Evolutionary conservation across 1,139 yeast species (phyloP).

Genomic region (Saccharomycopsis hybrid): DNA sequence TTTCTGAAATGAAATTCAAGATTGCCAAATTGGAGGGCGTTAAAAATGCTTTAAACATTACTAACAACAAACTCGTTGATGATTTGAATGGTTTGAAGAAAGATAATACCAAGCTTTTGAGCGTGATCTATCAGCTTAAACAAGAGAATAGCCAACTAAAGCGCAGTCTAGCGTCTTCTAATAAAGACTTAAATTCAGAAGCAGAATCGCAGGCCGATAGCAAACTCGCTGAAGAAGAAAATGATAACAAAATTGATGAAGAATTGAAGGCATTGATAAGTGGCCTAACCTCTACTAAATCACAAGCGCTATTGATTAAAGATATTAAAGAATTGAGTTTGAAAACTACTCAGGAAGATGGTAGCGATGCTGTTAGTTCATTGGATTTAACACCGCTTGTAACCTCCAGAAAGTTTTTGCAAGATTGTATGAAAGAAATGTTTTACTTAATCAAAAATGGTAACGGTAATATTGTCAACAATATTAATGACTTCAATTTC

Average conservation of each 20-base stretch:
- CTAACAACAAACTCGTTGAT: conserved; percentile 25
- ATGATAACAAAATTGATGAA: conserved; percentile 5
- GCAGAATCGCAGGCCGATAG: not conserved
- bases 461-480: conserved; percentile 17
- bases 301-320: conserved; percentile 13
- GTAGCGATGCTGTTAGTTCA: conserved; percentile 4
- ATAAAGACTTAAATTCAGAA: not conserved
- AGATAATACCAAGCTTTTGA: conserved; percentile 14
- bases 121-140: conserved; percentile 12
- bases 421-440: conserved; percentile 22
- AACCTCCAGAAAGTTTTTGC: conserved; percentile 20
- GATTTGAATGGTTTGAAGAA: conserved; percentile 11
- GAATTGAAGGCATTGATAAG: conserved; percentile 15
- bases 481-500: conserved; percentile 16
- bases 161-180: not conserved
- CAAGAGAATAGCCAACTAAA: conserved; percentile 6
- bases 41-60: conserved; percentile 35
- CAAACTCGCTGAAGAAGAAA: not conserved
- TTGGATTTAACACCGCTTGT: conserved; percentile 19
- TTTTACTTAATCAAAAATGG: conserved; percentile 21
- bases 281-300: conserved; percentile 13
- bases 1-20: conserved; percentile 48
- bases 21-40: conserved; percentile 52
- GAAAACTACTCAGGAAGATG: conserved; percentile 1
- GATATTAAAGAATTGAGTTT: conserved; percentile 14